These are phyloP conservation scores for Gossypium anomalum DNA, from an alignment of 345 rosid species.

Conservation along the genomic window DNA sequence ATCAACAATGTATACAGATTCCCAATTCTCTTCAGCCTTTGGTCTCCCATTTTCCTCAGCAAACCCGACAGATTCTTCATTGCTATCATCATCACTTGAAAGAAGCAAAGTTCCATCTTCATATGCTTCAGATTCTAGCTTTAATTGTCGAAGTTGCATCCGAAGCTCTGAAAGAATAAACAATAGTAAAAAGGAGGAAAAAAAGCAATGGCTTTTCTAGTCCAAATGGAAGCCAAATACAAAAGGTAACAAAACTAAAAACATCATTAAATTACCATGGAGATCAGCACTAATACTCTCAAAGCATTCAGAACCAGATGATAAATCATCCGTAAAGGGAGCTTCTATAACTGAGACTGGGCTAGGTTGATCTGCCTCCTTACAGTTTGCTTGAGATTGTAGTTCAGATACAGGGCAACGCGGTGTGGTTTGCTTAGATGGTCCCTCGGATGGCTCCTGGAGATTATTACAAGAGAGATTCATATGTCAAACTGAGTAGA, in stretches of 20 bases:
- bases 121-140: constrained; percentile 65
- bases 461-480: constrained; percentile 19
- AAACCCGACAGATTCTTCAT: constrained; percentile 30
- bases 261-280: constrained; percentile 52
- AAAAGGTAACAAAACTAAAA: neutral
- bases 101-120: constrained; percentile 56
- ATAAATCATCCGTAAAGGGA: constrained; percentile 63
- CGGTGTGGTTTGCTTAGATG: constrained; percentile 28
- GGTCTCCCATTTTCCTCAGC: constrained; percentile 29
- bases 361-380: constrained; percentile 93
- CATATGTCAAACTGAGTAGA: neutral
- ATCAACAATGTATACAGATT: constrained; percentile 46
- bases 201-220: neutral
- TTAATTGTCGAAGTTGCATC: constrained; percentile 86
- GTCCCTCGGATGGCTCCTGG: constrained; percentile 48
- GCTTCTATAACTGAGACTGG: constrained; percentile 90
- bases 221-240: neutral
- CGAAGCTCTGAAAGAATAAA: constrained; percentile 63
- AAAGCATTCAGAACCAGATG: constrained; percentile 89
- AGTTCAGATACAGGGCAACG: constrained; percentile 43
- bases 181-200: neutral
- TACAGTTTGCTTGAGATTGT: constrained; percentile 51
- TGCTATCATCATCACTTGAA: constrained; percentile 70
- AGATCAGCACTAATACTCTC: constrained; percentile 90
- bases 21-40: constrained; percentile 46